Evolutionary conservation across 2,329 filamentous ascomycete genomes (phyloP).

Genomic region (Botryotinia calthae): DNA sequence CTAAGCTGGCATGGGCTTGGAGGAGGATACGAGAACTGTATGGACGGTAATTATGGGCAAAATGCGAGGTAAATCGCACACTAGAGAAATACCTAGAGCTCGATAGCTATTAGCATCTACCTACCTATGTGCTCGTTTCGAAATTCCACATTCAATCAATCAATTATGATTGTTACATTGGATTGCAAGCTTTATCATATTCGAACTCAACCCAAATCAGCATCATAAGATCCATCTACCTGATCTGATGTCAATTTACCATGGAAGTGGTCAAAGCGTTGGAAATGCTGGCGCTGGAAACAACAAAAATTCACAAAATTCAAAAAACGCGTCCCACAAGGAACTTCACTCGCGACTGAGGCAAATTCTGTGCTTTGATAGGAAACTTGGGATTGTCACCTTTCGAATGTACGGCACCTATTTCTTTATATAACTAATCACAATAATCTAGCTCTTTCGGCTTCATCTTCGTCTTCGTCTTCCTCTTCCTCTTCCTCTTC

Average conservation of each 20-base stretch:
- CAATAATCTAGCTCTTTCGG: neutral
- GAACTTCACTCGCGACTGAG: slow-evolving; percentile 1
- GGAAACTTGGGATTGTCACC: neutral
- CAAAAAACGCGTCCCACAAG: neutral
- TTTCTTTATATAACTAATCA: neutral
- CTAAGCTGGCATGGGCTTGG: neutral
- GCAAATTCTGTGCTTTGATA: neutral
- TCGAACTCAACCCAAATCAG: neutral
- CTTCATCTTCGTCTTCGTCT: neutral
- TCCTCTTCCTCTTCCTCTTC: too few species aligned
- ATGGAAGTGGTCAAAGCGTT: slow-evolving; percentile 3
- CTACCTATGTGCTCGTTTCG: neutral
- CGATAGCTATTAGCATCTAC: neutral
- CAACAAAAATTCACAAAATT: slow-evolving; percentile 1
- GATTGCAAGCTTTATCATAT: neutral
- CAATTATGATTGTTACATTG: neutral
- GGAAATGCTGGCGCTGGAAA: neutral
- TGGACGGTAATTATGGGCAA: neutral
- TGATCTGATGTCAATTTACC: neutral
- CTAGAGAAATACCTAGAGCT: neutral
- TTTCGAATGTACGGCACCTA: neutral
- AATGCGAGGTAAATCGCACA: neutral
- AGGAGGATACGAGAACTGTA: neutral
- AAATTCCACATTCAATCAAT: neutral
- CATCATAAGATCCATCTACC: neutral